Evolutionary conservation across 148 eudicot species (phyloP), one percentile per base, ranked within the genome.

Genomic region (Bassia scoparia): DNA sequence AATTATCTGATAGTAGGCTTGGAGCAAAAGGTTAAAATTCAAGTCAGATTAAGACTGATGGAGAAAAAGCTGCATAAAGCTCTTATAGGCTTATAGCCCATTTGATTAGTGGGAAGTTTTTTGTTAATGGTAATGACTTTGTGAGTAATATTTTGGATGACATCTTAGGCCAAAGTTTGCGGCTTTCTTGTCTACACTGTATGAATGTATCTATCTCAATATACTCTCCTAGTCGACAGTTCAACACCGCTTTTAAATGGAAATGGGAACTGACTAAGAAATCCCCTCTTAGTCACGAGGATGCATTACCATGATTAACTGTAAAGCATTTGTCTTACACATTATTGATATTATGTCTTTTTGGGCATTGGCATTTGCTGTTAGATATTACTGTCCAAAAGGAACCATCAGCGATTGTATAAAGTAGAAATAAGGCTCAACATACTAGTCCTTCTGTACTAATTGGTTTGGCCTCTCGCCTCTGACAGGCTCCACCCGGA

Each of bases 401-500:
- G 3, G 41, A 7, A 37, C 41, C 41, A 37, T 37, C 41, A 37
- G 7, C 41, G 7, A 37, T 37, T 37, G 41, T 37, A 3, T 37
- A 7, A 41, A 10, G 10, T 9, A 9, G 7, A 50, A 44, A 26
- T 18, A 48, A 46, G 9, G 29, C 69, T 43, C 52, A 66, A 66
- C 56, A 14, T 27, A 33, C 56, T 67, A 46, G 37, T 67, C 70
- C 55, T 48, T 1, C 7, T 48, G 31, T 34, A 21, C 59, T 73
- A 33, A 74, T 35, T 34, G 15, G 27, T 67, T 20, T 53, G 43
- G n/a, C 58, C 27, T 14, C 53, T 65, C 38, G 59, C 43, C 56
- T 81, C 50, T 70, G 21, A 56, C 83, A 92, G 98, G 93, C 93
- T 84, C 96, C 98, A 33, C 95, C 91, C 29, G 97, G 95, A 70